Conservation (phyloP, 768 basidiomycete species). For the Collybia sordida region DNA sequence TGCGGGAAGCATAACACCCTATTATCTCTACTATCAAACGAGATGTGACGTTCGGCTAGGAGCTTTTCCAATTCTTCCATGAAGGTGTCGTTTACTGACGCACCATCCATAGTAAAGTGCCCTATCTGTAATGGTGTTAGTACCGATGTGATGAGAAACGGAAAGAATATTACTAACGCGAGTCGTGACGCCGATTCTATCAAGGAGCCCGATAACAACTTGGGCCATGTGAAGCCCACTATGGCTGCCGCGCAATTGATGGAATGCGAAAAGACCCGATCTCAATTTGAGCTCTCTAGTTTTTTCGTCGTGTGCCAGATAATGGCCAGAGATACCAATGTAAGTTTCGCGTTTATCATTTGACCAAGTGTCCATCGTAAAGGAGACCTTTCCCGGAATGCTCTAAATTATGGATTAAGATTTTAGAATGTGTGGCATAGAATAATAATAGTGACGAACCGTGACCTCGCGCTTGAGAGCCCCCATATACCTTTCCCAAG, state of each 20-base stretch:
- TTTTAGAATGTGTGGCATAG: not conserved
- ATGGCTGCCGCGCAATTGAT: not conserved
- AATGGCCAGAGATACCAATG: not conserved
- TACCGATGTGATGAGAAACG: too few relatives aligned
- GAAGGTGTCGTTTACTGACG: not conserved
- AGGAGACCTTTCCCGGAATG: too few relatives aligned
- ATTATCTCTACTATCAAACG: not conserved
- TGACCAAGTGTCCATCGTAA: too few relatives aligned
- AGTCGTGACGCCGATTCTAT: slow-evolving; percentile 1
- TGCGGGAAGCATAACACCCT: not conserved
- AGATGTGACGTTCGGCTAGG: not conserved
- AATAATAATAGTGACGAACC: too few relatives aligned
- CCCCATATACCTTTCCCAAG: not conserved
- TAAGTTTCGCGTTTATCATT: too few relatives aligned
- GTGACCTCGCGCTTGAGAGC: not conserved
- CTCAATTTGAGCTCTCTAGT: not conserved
- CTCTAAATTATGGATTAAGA: too few relatives aligned
- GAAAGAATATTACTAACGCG: not conserved
- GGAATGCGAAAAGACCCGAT: not conserved
- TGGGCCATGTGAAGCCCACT: not conserved
- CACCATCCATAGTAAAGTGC: not conserved
- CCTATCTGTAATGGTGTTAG: not conserved
- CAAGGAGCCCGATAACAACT: slow-evolving; percentile 1
- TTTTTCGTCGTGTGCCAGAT: not conserved
- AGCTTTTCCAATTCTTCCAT: not conserved